Percentiles rank a stretch among this genome's conserved stretches.
Conservation (phyloP, 495 filamentous ascomycete species). For the Penicillium verhagenii region DNA sequence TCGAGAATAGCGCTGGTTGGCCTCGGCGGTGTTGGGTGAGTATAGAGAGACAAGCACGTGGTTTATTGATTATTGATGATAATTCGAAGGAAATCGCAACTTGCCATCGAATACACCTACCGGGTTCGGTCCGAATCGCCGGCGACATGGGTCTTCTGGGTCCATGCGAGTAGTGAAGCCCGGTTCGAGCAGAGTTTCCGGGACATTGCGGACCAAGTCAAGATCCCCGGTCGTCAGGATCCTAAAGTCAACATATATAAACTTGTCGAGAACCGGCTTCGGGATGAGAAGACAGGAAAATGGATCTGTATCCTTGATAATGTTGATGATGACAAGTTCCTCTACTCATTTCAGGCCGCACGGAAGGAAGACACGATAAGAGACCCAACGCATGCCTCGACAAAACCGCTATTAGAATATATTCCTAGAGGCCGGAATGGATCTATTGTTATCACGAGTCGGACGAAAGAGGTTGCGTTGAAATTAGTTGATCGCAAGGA, state of each 20-base stretch:
- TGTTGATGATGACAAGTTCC: slow-evolving; percentile 16
- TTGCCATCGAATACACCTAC: slow-evolving; percentile 43
- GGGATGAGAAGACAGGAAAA: not conserved
- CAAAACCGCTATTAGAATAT: slow-evolving; percentile 1
- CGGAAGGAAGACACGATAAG: not conserved
- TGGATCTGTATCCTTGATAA: slow-evolving; percentile 5
- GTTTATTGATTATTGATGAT: not conserved
- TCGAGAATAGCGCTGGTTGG: slow-evolving; percentile 27
- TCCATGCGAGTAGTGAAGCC: slow-evolving; percentile 36
- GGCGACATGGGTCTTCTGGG: slow-evolving; percentile 50
- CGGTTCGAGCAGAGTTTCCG: slow-evolving; percentile 40
- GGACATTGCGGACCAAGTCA: slow-evolving; percentile 37
- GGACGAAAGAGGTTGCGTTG: not conserved
- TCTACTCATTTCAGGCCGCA: slow-evolving; percentile 7
- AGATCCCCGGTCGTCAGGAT: slow-evolving; percentile 37
- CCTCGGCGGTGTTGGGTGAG: slow-evolving; percentile 7
- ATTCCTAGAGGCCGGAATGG: not conserved
- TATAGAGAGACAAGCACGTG: too few relatives aligned
- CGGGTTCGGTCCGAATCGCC: slow-evolving; percentile 29
- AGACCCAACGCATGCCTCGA: not conserved
- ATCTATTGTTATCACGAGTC: slow-evolving; percentile 23
- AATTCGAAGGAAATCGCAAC: slow-evolving; percentile 31
- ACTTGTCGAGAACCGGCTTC: slow-evolving; percentile 38
- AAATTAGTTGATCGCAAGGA: not conserved
- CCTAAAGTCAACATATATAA: slow-evolving; percentile 37